Conservation (phyloP, 176 grass and related monocot genomes). For the Chrysopogon serrulatus region DNA sequence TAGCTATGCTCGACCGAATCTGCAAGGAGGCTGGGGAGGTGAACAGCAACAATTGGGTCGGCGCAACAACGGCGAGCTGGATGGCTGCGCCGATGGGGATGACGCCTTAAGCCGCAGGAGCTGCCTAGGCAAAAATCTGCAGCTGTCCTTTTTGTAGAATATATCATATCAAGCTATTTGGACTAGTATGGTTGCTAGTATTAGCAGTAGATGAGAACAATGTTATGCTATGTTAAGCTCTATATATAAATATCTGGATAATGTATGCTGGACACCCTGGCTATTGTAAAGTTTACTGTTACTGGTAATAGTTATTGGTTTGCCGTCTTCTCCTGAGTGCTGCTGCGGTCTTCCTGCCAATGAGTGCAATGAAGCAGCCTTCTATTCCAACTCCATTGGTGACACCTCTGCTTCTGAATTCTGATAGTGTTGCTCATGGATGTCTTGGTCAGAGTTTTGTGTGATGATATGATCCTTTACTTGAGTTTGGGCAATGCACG, state of each 20-base stretch:
- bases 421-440: neutral
- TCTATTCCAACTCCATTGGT: neutral
- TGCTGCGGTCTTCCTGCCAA: neutral
- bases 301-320: neutral
- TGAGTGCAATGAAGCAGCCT: neutral
- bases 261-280: neutral
- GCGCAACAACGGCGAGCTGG: neutral
- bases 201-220: conserved; percentile 17
- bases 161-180: conserved; percentile 2
- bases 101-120: conserved; percentile 7
- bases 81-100: conserved; percentile 9
- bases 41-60: conserved; percentile 18
- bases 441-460: neutral
- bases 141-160: conserved; percentile 27
- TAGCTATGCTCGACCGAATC: conserved; percentile 53
- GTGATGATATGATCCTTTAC: neutral
- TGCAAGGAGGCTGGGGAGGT: conserved; percentile 56
- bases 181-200: conserved; percentile 1
- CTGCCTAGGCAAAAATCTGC: neutral
- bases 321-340: neutral
- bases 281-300: conserved; percentile 19
- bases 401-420: neutral
- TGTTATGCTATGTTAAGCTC: neutral
- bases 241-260: neutral
- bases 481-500: neutral